Evolutionary conservation across 2,329 filamentous ascomycete genomes (phyloP).

Genomic region (Venturiaceae sp.): DNA sequence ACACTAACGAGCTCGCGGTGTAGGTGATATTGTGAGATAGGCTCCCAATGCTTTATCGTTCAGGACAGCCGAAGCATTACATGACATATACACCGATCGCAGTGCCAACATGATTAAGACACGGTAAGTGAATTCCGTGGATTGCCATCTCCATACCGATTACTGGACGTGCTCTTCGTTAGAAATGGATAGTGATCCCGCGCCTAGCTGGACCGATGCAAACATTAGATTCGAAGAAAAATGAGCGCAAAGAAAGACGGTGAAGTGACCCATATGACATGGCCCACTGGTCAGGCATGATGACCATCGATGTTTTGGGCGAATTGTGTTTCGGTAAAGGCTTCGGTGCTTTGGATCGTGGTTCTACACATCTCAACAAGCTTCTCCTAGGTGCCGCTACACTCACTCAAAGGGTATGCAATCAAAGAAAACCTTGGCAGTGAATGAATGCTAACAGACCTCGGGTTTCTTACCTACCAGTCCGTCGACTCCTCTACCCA

Average conservation of each 20-base stretch:
- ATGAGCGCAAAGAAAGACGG: neutral
- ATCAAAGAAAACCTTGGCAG: too few species aligned
- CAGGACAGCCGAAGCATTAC: constrained; percentile 9
- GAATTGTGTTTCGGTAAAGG: neutral
- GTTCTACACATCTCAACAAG: neutral
- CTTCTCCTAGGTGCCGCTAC: neutral
- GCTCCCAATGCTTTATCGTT: constrained; percentile 39
- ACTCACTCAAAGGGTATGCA: neutral
- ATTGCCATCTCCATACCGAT: too few species aligned
- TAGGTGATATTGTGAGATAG: constrained; percentile 32
- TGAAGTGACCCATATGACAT: neutral
- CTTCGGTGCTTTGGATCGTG: neutral
- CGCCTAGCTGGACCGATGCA: neutral
- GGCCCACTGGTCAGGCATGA: neutral
- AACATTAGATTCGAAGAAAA: neutral
- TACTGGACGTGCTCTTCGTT: neutral
- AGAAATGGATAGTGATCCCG: neutral
- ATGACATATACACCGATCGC: neutral
- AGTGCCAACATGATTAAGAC: neutral
- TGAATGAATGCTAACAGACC: too few species aligned
- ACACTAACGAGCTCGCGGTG: too few species aligned
- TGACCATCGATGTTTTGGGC: neutral
- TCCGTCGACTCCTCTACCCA: too few species aligned
- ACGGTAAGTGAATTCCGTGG: neutral
- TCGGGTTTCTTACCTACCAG: too few species aligned